A percentile compares a stretch with the other conserved stretches of the same genome.
Conservation (phyloP, 2,329 filamentous ascomycete species). For the Fusarium sp. region DNA sequence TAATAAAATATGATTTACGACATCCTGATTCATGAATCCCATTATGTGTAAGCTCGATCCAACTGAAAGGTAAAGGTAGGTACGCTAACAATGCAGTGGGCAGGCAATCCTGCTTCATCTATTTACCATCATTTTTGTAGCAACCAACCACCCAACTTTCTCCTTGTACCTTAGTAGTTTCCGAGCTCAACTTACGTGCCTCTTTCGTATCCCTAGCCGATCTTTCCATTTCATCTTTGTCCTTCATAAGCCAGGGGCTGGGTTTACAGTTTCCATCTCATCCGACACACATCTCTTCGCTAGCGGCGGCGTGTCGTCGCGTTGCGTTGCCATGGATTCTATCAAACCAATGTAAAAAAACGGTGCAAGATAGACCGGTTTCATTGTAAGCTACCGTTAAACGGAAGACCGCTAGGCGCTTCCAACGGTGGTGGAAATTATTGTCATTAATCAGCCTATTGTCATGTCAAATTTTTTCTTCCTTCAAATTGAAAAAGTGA, state of each 20-base stretch:
- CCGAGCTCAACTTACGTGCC: slow-evolving; percentile 21
- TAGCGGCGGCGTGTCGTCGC: slow-evolving; percentile 26
- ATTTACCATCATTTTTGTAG: slow-evolving; percentile 15
- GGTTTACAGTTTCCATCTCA: background rate
- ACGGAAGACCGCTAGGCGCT: slow-evolving; percentile 9
- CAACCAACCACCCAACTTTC: slow-evolving; percentile 32
- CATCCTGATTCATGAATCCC: slow-evolving; percentile 9
- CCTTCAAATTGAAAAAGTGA: background rate
- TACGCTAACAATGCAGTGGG: slow-evolving; percentile 3
- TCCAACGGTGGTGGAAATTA: slow-evolving; percentile 2
- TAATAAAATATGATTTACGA: slow-evolving; percentile 1
- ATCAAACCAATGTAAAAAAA: slow-evolving; percentile 22
- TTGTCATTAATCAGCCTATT: background rate
- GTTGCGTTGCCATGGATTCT: slow-evolving; percentile 16
- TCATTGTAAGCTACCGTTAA: slow-evolving; percentile 15
- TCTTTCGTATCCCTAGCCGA: slow-evolving; percentile 20
- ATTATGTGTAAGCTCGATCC: background rate
- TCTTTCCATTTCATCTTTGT: slow-evolving; percentile 21
- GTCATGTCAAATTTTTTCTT: background rate
- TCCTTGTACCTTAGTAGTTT: slow-evolving; percentile 6
- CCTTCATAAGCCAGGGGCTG: slow-evolving; percentile 32
- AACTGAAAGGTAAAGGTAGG: background rate
- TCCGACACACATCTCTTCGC: slow-evolving; percentile 10
- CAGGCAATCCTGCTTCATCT: slow-evolving; percentile 12
- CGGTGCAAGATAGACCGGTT: slow-evolving; percentile 21